Evolutionary conservation across 2,329 filamentous ascomycete species (phyloP), one percentile per base, ranked within the genome.

Genomic region (Aspergillus fructus): DNA sequence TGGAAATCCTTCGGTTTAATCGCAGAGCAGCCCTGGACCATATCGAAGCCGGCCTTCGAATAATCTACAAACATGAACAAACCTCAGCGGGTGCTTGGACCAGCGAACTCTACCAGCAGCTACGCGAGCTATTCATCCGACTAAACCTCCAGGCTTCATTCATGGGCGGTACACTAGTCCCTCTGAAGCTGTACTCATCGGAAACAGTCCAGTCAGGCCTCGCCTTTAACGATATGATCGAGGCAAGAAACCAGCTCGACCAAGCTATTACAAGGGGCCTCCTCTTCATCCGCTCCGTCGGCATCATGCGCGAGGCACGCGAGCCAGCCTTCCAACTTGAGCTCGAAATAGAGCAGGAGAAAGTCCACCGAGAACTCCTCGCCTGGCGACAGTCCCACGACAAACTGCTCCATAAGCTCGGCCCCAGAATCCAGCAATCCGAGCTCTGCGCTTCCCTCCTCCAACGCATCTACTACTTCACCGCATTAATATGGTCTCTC

Each of bases 1-100:
- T 68, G 2, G 66, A 68, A 41, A 65, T 67, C 24, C 56, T 68
- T 3, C 46, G 55, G 9, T 55, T 49, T 2, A 65, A 68, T 33
- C 42, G 53, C 6, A 21, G 39, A 8, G 58, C 60, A 19, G 64
- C 66, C 2, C 49, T 67, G 4, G 58, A 66, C 24, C 66, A 68
- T 43, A 54, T 68, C 2, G 50, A 65, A 24, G 61, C 60, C 0
- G 64, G 66, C 0, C 40, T 67, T 8, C 60, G 58, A 19, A 67
- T 68, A 12, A 56, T 68, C 17, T 23, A 58, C 17, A 33, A 42
- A 5, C 59, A 56, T 39, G 48, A 45, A 5, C 49, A 58, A 19
- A 19, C 45, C 17, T 34, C 40, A n/a, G 1, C 19, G 11, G 30
- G 15, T 1, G 24, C 11, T 21, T 24, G 30, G 15, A 17, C 33